Evolutionary conservation across 176 grass and related monocot genomes (phyloP).

Genomic region (Urochloa ruziziensis): DNA sequence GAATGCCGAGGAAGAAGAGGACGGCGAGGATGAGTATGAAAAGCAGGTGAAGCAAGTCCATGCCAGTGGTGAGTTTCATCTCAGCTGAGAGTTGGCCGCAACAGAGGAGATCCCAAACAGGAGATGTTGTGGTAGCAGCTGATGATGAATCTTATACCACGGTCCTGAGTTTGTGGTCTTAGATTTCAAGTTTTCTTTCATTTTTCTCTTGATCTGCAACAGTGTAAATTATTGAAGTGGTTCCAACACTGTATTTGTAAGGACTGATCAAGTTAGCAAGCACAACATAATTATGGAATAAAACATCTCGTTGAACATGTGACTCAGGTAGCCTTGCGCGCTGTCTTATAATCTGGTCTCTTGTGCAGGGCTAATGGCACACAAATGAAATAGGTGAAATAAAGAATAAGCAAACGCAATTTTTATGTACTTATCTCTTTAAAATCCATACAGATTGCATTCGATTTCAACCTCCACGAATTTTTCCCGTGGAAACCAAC

Average conservation of each 20-base stretch:
- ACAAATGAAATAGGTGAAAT: background rate
- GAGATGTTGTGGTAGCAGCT: conserved; percentile 14
- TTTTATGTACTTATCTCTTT: background rate
- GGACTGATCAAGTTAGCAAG: conserved; percentile 40
- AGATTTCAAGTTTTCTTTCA: conserved; percentile 38
- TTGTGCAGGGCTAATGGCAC: background rate
- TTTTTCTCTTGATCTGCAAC: conserved; percentile 39
- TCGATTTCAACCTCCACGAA: background rate
- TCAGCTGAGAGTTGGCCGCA: conserved; percentile 48
- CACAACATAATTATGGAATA: conserved; percentile 55
- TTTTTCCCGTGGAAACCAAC: background rate
- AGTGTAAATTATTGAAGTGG: conserved; percentile 55
- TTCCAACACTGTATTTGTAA: conserved; percentile 35
- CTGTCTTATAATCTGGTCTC: background rate
- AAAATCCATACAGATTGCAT: background rate
- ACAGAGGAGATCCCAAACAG: conserved; percentile 20
- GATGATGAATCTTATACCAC: conserved; percentile 11
- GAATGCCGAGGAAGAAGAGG: conserved; percentile 49
- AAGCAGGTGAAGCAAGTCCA: conserved; percentile 76
- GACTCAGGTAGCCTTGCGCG: background rate
- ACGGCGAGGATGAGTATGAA: conserved; percentile 69
- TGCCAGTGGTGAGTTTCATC: conserved; percentile 58
- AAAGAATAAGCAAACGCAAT: background rate
- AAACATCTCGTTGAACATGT: conserved; percentile 42
- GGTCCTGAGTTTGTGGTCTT: conserved; percentile 23